A percentile compares a stretch with the other conserved stretches of the same genome.
Evolutionary conservation across 768 basidiomycete genomes (phyloP).

Genomic region (Boletus tomentosulus): DNA sequence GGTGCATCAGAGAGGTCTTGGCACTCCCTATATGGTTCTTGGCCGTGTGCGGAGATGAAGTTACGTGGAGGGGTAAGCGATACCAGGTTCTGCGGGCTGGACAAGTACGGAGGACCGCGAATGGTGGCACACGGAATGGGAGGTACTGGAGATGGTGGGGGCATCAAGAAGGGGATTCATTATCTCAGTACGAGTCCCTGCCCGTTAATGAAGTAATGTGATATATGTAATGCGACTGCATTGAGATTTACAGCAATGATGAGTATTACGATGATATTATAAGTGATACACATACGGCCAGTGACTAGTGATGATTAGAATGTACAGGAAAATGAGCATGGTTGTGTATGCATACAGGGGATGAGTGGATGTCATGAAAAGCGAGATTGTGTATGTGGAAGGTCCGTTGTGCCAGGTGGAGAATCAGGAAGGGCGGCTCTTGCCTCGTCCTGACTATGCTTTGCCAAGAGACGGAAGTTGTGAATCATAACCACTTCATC

Average conservation of each 20-base stretch:
- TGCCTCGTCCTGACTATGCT: conserved; percentile 35
- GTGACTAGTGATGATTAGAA: conserved; percentile 30
- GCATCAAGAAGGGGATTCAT: conserved; percentile 8
- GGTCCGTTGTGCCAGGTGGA: conserved; percentile 23
- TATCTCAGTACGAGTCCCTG: conserved; percentile 17
- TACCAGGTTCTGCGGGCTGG: conserved; percentile 78
- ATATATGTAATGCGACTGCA: conserved; percentile 20
- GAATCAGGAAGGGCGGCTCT: conserved; percentile 25
- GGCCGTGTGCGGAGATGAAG: conserved; percentile 77
- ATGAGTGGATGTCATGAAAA: conserved; percentile 25
- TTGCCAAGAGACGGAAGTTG: conserved; percentile 41
- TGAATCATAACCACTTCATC: conserved; percentile 59
- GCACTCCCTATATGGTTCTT: conserved; percentile 86
- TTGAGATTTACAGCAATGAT: conserved; percentile 27
- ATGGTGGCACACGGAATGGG: conserved; percentile 8
- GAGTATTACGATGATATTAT: conserved; percentile 31
- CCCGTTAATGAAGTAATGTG: conserved; percentile 12
- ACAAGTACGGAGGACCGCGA: conserved; percentile 44
- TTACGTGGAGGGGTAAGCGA: conserved; percentile 80
- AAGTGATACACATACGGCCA: conserved; percentile 33
- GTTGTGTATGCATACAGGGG: conserved; percentile 27
- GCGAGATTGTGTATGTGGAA: conserved; percentile 13
- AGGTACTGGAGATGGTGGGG: conserved; percentile 28
- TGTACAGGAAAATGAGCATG: conserved; percentile 31
- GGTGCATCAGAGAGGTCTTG: conserved; percentile 74